Evolutionary conservation across 2,329 filamentous ascomycete genomes (phyloP).

Genomic region (Pyrenochaeta sp.): DNA sequence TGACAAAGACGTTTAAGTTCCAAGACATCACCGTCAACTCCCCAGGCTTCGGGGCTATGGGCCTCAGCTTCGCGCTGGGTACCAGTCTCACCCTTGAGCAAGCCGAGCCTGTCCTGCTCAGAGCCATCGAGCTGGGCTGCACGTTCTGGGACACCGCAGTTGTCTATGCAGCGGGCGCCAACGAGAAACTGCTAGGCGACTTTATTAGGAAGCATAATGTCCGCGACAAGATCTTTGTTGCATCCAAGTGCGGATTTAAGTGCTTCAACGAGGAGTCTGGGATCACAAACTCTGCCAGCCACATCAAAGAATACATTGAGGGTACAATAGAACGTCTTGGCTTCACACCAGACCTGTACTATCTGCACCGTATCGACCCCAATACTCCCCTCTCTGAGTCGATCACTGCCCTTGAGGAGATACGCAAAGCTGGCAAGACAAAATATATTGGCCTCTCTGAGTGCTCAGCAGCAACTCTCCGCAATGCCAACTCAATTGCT

Average conservation of each 20-base stretch:
- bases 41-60: conserved; percentile 65
- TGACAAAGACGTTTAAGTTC: too few relatives aligned
- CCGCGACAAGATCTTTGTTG: conserved; percentile 34
- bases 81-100: conserved; percentile 51
- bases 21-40: conserved; percentile 31
- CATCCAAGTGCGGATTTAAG: conserved; percentile 40
- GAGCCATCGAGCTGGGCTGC: conserved; percentile 58
- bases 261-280: conserved; percentile 45
- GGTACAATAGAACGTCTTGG: conserved; percentile 49
- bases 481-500: conserved; percentile 55
- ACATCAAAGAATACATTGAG: conserved; percentile 48
- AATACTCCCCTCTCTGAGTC: conserved; percentile 52
- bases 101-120: conserved; percentile 58
- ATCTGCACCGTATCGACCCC: conserved; percentile 51
- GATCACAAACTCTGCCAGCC: conserved; percentile 49
- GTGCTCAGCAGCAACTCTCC: conserved; percentile 53
- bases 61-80: conserved; percentile 56
- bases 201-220: conserved; percentile 37
- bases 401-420: conserved; percentile 53
- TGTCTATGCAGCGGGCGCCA: conserved; percentile 29
- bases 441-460: conserved; percentile 57
- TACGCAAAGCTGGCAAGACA: conserved; percentile 55
- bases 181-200: conserved; percentile 37
- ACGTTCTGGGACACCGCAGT: conserved; percentile 60
- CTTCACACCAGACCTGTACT: conserved; percentile 51